phyloP scores from a whole-genome alignment of 2,329 filamentous ascomycete species.

The Trichoderma polysporum region DNA sequence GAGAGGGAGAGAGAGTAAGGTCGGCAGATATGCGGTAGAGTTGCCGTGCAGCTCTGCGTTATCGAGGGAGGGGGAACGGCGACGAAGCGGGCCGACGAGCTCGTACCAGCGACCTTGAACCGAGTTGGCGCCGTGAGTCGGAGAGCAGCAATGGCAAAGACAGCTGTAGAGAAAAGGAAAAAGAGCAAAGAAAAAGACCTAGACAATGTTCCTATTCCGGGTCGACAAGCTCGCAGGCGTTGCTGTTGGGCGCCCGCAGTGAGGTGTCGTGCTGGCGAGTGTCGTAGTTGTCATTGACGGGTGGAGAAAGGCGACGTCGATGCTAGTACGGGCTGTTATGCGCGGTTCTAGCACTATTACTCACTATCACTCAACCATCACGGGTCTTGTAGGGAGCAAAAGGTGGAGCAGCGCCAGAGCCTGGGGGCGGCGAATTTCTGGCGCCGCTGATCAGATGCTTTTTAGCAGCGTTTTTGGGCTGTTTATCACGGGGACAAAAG shows the following conservation, averaged over 20 bases:
- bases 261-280: neutral
- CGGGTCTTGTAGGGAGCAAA: neutral
- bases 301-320: constrained; percentile 9
- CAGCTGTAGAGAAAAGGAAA: neutral
- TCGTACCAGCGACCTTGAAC: neutral
- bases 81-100: constrained; percentile 12
- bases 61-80: constrained; percentile 12
- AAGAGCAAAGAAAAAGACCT: neutral
- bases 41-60: neutral
- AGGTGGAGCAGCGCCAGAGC: constrained; percentile 10
- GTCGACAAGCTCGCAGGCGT: neutral
- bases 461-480: neutral
- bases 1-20: neutral
- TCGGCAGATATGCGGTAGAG: neutral
- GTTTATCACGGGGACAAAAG: neutral
- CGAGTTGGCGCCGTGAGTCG: neutral
- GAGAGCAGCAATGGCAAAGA: neutral
- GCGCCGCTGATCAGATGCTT: constrained; percentile 6
- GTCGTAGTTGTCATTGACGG: constrained; percentile 10
- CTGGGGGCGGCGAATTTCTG: neutral
- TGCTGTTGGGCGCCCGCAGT: constrained; percentile 7
- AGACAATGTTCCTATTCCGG: neutral
- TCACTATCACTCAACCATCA: neutral
- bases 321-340: constrained; percentile 14
- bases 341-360: constrained; percentile 2